Percentiles rank a stretch among this genome's conserved stretches.
These are phyloP conservation scores for Agrocybe chaxingu DNA, from an alignment of 768 basidiomycete genomes.

Conservation along the genomic window DNA sequence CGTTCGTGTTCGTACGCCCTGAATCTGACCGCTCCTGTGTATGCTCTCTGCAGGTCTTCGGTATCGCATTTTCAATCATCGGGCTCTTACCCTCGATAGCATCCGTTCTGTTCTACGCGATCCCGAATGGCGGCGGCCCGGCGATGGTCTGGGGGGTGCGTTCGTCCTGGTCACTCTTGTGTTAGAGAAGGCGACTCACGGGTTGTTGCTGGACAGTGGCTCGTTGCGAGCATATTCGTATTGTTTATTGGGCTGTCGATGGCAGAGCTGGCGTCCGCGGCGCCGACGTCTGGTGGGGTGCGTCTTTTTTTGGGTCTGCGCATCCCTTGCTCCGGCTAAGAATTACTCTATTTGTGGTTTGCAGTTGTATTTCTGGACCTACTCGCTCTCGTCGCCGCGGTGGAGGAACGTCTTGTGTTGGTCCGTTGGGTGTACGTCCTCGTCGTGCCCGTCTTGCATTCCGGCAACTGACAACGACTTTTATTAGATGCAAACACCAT, in stretches of 20 bases:
- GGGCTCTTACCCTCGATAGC: slow-evolving; percentile 65
- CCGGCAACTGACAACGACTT: neutral
- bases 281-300: slow-evolving; percentile 72
- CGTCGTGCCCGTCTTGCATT: neutral
- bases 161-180: slow-evolving; percentile 1
- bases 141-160: slow-evolving; percentile 74
- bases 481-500: slow-evolving; percentile 46
- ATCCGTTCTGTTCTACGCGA: slow-evolving; percentile 49
- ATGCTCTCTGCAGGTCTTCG: slow-evolving; percentile 50
- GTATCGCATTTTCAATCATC: slow-evolving; percentile 68
- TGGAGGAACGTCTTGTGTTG: slow-evolving; percentile 49
- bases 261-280: slow-evolving; percentile 68
- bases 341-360: neutral
- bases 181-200: too few species aligned
- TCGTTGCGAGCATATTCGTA: slow-evolving; percentile 61
- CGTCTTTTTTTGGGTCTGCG: slow-evolving; percentile 5
- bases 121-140: slow-evolving; percentile 67
- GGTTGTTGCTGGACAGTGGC: slow-evolving; percentile 43
- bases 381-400: slow-evolving; percentile 35
- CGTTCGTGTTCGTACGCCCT: neutral
- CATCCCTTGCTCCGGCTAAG: neutral
- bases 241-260: slow-evolving; percentile 61
- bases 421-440: slow-evolving; percentile 47
- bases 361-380: slow-evolving; percentile 55
- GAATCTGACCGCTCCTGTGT: neutral